These are phyloP conservation scores for Fraxinus anomala DNA, from an alignment of 257 asterid species.

Conservation along the genomic window DNA sequence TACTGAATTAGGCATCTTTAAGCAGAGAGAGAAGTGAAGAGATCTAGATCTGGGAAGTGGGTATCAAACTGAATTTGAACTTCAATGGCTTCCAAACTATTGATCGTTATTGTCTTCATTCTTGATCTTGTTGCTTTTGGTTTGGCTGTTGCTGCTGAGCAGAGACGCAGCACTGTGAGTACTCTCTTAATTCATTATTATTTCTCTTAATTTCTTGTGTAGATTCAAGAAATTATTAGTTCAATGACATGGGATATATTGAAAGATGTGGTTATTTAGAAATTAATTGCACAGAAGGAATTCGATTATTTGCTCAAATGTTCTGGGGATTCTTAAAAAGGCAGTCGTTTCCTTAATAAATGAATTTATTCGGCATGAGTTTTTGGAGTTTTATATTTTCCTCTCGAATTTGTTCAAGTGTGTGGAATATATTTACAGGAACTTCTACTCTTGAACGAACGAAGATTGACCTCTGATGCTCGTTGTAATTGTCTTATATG, in stretches of 20 bases:
- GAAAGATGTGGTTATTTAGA: background rate
- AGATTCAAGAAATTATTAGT: constrained; percentile 6
- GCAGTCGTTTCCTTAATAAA: background rate
- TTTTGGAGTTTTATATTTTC: background rate
- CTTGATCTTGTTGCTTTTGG: constrained; percentile 81
- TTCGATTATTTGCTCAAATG: background rate
- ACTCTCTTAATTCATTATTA: background rate
- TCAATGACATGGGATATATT: background rate
- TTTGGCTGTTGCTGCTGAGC: constrained; percentile 91
- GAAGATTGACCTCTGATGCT: background rate
- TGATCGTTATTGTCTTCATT: constrained; percentile 51
- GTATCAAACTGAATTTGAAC: background rate
- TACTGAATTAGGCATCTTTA: constrained; percentile 39
- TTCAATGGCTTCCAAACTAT: constrained; percentile 77
- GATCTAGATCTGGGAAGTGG: constrained; percentile 39
- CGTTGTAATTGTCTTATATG: background rate
- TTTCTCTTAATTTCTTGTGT: background rate
- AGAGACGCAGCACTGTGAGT: constrained; percentile 76
- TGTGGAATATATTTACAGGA: background rate
- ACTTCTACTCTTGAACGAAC: background rate
- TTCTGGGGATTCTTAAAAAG: constrained; percentile 9
- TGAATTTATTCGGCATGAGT: background rate
- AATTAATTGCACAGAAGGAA: background rate
- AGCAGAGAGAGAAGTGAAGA: constrained; percentile 32
- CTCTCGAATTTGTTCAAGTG: background rate